These are phyloP conservation scores for Diplodia sapinea DNA, from an alignment of 2,329 filamentous ascomycete genomes.

Conservation along the genomic window DNA sequence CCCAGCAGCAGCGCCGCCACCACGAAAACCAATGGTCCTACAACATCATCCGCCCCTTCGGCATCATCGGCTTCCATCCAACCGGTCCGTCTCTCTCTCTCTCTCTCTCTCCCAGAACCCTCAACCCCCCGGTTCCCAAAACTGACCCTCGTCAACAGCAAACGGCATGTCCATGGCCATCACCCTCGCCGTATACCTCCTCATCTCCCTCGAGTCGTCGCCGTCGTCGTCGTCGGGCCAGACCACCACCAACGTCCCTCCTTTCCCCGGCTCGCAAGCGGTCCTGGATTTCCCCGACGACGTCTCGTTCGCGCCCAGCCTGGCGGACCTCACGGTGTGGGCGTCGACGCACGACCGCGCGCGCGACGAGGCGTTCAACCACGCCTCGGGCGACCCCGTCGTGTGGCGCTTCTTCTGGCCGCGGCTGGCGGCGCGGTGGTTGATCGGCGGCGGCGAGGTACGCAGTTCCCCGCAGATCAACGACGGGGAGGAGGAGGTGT, in stretches of 20 bases:
- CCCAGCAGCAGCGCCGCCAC: slow-evolving; percentile 19
- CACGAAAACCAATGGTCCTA: slow-evolving; percentile 35
- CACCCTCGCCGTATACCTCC: slow-evolving; percentile 49
- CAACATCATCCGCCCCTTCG: slow-evolving; percentile 43
- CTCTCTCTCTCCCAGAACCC: neutral
- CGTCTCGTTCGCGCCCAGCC: slow-evolving; percentile 43
- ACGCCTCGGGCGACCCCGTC: slow-evolving; percentile 49
- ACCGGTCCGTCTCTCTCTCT: too few species aligned
- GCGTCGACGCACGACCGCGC: slow-evolving; percentile 41
- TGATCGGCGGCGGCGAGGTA: too few species aligned
- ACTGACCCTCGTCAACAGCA: slow-evolving; percentile 13
- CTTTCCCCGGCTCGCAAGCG: too few species aligned
- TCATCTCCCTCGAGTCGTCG: too few species aligned
- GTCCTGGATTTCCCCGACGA: slow-evolving; percentile 36
- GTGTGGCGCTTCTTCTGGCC: slow-evolving; percentile 52
- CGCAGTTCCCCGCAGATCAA: too few species aligned
- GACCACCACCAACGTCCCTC: too few species aligned
- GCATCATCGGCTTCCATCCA: slow-evolving; percentile 37
- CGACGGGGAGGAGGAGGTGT: neutral
- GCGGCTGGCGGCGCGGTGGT: slow-evolving; percentile 39
- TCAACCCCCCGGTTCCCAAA: slow-evolving; percentile 6
- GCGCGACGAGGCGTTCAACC: slow-evolving; percentile 51
- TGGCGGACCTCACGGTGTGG: slow-evolving; percentile 49
- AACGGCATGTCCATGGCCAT: slow-evolving; percentile 51
- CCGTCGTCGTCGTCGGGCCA: too few species aligned